These are phyloP conservation scores for Anisodus acutangulus DNA, from an alignment of 257 asterid species.

Conservation along the genomic window DNA sequence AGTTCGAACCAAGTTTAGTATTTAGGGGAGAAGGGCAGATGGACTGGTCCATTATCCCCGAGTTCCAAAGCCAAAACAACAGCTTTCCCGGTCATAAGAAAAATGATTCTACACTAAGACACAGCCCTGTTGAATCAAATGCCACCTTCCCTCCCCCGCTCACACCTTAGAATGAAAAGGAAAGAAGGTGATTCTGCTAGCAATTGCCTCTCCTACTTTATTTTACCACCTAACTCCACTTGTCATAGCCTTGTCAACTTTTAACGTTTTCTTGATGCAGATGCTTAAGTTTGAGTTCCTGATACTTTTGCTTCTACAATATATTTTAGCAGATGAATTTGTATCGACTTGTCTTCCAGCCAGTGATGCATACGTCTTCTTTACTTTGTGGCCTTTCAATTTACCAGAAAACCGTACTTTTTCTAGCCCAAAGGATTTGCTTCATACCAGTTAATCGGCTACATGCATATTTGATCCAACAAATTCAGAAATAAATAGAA, in stretches of 20 bases:
- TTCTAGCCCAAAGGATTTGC: no score
- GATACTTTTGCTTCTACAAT: not conserved
- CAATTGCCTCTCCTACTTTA: not conserved
- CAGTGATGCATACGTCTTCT: not conserved
- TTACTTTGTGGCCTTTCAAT: not conserved
- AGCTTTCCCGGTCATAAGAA: not conserved
- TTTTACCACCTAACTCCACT: not conserved
- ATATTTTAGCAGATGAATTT: not conserved
- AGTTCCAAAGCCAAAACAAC: no score
- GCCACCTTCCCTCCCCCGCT: not conserved
- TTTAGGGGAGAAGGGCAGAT: not conserved
- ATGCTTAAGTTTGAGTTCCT: slow-evolving; percentile 15
- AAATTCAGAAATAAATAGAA: not conserved
- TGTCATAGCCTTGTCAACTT: not conserved
- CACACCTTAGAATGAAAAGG: not conserved
- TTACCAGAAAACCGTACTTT: no score
- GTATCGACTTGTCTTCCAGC: slow-evolving; percentile 7
- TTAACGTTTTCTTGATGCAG: not conserved
- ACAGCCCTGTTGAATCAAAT: not conserved
- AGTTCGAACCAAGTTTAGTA: not conserved
- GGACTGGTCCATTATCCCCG: not conserved
- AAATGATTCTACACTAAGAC: not conserved
- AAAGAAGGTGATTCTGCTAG: not conserved
- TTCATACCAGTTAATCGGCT: not conserved
- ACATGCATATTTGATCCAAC: not conserved